phyloP scores from a whole-genome alignment of 179 eudicot genomes.

The Camellia oleifera region DNA sequence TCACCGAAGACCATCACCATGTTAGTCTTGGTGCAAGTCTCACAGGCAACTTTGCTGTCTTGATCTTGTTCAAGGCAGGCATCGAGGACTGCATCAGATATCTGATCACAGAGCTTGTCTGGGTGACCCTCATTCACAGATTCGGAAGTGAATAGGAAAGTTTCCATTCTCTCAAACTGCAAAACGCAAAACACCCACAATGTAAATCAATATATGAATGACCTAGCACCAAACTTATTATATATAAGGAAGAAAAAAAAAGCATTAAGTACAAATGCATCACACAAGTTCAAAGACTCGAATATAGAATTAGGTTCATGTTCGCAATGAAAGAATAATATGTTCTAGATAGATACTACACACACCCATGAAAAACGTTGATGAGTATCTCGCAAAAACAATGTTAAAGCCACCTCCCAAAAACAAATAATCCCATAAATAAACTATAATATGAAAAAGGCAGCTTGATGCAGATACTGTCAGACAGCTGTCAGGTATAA shows the following conservation, averaged over 20 bases:
- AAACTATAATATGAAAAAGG: neutral
- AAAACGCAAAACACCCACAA: neutral
- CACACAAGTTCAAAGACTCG: neutral
- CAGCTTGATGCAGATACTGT: neutral
- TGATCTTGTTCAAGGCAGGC: conserved; percentile 82
- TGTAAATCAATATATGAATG: neutral
- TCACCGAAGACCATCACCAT: conserved; percentile 89
- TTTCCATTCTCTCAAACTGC: conserved; percentile 46
- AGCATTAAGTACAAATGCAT: neutral
- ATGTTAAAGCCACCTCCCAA: neutral
- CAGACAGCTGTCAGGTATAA: neutral
- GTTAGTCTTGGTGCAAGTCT: conserved; percentile 85
- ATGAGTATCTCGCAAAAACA: neutral
- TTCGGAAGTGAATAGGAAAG: conserved; percentile 79
- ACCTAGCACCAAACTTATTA: neutral
- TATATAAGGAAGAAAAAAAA: neutral
- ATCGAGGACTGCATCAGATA: conserved; percentile 82
- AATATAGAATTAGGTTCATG: neutral
- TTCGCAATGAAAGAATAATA: neutral
- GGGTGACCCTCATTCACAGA: conserved; percentile 92
- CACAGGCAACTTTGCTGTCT: conserved; percentile 90
- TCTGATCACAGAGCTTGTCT: conserved; percentile 87
- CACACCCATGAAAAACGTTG: neutral
- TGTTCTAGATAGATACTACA: neutral
- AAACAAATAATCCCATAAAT: neutral